Conservation (phyloP, 164 flowering plant genomes). For the Berberis thunbergii region DNA sequence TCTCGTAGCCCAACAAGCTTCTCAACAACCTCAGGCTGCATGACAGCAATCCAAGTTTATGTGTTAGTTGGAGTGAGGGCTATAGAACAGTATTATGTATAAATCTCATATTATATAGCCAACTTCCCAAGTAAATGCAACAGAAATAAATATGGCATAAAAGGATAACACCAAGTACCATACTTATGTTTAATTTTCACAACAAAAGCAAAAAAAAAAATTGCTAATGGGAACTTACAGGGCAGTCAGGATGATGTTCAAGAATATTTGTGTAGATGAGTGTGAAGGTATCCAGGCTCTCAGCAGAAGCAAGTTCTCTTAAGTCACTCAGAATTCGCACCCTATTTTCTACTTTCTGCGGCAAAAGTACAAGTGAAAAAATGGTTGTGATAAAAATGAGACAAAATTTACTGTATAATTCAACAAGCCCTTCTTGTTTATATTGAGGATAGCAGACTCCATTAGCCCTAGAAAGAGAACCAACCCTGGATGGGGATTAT, state of each 20-base stretch:
- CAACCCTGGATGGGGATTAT: no score
- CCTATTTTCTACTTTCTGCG: constrained; percentile 94
- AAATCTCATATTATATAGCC: no score
- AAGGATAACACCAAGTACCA: neutral
- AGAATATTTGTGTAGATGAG: constrained; percentile 90
- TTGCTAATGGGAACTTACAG: constrained; percentile 39
- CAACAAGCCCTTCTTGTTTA: neutral
- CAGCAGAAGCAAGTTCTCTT: constrained; percentile 97
- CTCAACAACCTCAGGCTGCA: constrained; percentile 96
- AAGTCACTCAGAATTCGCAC: constrained; percentile 69
- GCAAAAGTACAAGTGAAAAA: neutral
- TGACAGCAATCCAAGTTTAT: neutral
- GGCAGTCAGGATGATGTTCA: constrained; percentile 96
- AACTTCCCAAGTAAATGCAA: no score
- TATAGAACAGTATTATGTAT: no score
- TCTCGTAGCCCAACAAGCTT: constrained; percentile 82
- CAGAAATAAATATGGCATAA: neutral
- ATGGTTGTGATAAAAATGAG: neutral
- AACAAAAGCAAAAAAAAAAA: neutral
- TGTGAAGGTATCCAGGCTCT: constrained; percentile 90
- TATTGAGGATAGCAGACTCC: no score
- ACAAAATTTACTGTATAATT: neutral
- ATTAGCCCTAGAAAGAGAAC: neutral
- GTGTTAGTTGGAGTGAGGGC: neutral
- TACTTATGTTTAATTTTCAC: no score